Base-by-base conservation (phyloP, 164 flowering plant genomes). In the Nelumbo lutea region DNA sequence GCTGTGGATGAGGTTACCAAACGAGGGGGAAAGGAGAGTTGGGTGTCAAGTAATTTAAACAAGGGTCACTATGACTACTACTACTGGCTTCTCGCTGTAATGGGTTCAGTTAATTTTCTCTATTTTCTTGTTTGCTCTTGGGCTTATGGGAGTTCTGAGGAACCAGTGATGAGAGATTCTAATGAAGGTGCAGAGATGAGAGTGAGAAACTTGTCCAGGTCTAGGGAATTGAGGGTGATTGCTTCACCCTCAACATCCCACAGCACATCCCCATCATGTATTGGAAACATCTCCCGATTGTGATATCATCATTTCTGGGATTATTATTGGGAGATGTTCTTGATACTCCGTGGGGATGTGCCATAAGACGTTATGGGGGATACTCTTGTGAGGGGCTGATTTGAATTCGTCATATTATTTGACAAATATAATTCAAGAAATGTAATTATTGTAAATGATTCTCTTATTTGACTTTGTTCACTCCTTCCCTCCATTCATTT, bases 11-110 rank as follows among this genome's bases (percentile, higher is more conserved):
- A 15, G 4, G 51, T 40, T 9, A 68, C 68, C 6, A 59, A 42
- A 44, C 58, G 42, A 9, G 66, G 71, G n/a, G 78, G 79, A n/a
- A 67, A 72, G 5, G 73, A 27, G 13, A 77, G 82, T 42, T 81
- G 84, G 84, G 67, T 79, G 0, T 50, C 72, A n/a, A 69, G 44
- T 44, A 75, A 81, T 38, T 59, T 69, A 2, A 77, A 81, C 67
- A 65, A 59, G 73, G 84, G 79, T 64, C 84, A 69, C 64, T 74
- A 64, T 47, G 80, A 81, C 56, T 76, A 79, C 42, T 81, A 75
- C 38, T 81, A 76, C 47, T 78, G 77, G 76, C 5, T 81, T 5
- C 15, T 78, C 9, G 56, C 76, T 0, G 3, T 65, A 7, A 10
- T 78, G 70, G 1, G 78, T 51, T 10, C 69, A 9, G 61, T 47